phyloP scores from a whole-genome alignment of 768 basidiomycete species.

The Cystoderma amianthinum region DNA sequence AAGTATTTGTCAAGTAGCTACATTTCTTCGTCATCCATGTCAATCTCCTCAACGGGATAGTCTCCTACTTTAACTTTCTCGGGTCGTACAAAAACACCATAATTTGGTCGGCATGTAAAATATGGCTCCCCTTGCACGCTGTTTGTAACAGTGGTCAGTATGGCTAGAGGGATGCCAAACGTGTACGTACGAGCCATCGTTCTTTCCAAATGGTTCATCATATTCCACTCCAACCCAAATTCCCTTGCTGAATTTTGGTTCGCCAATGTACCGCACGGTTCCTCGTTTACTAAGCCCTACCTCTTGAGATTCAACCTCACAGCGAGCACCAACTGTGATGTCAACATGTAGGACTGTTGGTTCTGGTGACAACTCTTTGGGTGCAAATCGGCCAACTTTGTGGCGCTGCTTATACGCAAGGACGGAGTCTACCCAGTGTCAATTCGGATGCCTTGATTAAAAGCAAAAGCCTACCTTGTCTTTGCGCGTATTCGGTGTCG shows the following conservation, averaged over 20 bases:
- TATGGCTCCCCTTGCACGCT: constrained; percentile 86
- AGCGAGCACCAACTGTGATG: constrained; percentile 68
- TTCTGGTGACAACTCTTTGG: constrained; percentile 23
- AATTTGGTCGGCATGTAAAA: constrained; percentile 70
- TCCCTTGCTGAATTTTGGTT: constrained; percentile 67
- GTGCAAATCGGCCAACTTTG: constrained; percentile 86
- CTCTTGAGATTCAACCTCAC: constrained; percentile 72
- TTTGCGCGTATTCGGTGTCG: constrained; percentile 70
- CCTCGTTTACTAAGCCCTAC: constrained; percentile 73
- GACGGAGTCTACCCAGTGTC: constrained; percentile 63
- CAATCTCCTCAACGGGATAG: constrained; percentile 79
- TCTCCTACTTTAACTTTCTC: constrained; percentile 81
- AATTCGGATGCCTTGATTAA: constrained; percentile 2
- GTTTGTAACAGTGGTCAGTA: background rate
- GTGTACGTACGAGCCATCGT: constrained; percentile 81
- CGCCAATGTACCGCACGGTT: constrained; percentile 78
- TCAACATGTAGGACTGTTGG: constrained; percentile 24
- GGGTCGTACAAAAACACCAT: constrained; percentile 83
- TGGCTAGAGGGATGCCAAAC: constrained; percentile 1
- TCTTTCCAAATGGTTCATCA: constrained; percentile 94
- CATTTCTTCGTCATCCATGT: constrained; percentile 72
- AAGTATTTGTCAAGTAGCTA: too few species aligned
- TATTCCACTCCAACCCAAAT: constrained; percentile 92
- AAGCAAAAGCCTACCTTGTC: constrained; percentile 53
- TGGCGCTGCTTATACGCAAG: constrained; percentile 82